These are phyloP conservation scores for Hyphopichia fennica DNA, from an alignment of 1,139 yeast species.

Conservation along the genomic window DNA sequence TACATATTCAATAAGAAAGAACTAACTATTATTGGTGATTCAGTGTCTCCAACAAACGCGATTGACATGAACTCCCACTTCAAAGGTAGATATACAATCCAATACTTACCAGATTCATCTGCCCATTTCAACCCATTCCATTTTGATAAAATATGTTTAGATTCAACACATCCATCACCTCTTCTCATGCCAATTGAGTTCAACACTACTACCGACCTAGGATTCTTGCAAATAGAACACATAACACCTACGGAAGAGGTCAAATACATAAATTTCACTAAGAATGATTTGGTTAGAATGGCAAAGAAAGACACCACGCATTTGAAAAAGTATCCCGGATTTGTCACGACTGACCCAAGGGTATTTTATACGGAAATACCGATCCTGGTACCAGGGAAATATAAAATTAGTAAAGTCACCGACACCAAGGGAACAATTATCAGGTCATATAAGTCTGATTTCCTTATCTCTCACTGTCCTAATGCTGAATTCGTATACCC, in stretches of 20 bases:
- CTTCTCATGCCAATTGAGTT: slow-evolving; percentile 70
- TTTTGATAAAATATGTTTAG: slow-evolving; percentile 59
- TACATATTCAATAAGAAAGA: slow-evolving; percentile 52
- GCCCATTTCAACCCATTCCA: slow-evolving; percentile 80
- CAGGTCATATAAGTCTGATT: slow-evolving; percentile 61
- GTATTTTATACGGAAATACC: slow-evolving; percentile 58
- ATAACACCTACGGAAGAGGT: slow-evolving; percentile 56
- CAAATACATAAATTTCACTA: slow-evolving; percentile 53
- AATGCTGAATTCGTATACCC: slow-evolving; percentile 51
- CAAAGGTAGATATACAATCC: slow-evolving; percentile 81
- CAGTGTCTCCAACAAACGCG: slow-evolving; percentile 40
- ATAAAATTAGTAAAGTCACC: slow-evolving; percentile 62
- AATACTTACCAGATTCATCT: slow-evolving; percentile 88
- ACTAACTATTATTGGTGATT: slow-evolving; percentile 65
- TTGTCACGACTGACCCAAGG: slow-evolving; percentile 24
- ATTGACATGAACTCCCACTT: slow-evolving; percentile 72
- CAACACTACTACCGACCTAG: slow-evolving; percentile 77
- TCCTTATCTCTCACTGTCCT: slow-evolving; percentile 78
- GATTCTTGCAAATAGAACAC: slow-evolving; percentile 63
- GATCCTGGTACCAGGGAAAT: slow-evolving; percentile 67
- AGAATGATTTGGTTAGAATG: slow-evolving; percentile 51
- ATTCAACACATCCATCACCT: slow-evolving; percentile 18
- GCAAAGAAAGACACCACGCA: slow-evolving; percentile 42
- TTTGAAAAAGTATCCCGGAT: slow-evolving; percentile 22
- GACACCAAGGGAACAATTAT: slow-evolving; percentile 68